A percentile compares a stretch with the other conserved stretches of the same genome.
Conservation (phyloP, 2,329 filamentous ascomycete genomes). For the Berkeleyomyces rouxiae region DNA sequence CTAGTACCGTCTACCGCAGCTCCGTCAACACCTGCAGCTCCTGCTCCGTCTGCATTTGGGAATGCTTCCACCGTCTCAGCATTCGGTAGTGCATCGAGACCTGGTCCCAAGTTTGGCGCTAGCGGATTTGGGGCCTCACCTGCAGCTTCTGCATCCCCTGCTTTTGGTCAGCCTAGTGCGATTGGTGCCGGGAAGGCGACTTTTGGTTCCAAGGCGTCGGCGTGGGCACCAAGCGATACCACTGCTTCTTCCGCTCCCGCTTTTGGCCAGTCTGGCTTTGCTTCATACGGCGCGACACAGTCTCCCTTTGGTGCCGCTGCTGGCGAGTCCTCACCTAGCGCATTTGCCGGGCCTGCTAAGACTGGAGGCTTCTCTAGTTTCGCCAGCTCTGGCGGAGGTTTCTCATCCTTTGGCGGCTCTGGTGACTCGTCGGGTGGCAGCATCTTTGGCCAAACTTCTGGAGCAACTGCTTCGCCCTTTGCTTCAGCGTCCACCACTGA, state of each 20-base stretch:
- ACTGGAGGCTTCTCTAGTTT: slow-evolving; percentile 38
- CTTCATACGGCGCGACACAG: slow-evolving; percentile 31
- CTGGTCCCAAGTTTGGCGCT: slow-evolving; percentile 21
- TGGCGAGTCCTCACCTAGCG: slow-evolving; percentile 14
- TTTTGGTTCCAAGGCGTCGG: not conserved
- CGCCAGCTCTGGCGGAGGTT: slow-evolving; percentile 34
- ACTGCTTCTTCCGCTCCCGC: slow-evolving; percentile 20
- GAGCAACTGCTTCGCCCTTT: slow-evolving; percentile 16
- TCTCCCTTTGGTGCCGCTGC: slow-evolving; percentile 15
- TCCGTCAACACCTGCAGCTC: slow-evolving; percentile 19
- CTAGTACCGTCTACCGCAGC: slow-evolving; percentile 20
- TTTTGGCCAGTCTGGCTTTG: slow-evolving; percentile 30
- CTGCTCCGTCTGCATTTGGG: slow-evolving; percentile 18
- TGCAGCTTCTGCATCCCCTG: slow-evolving; percentile 22
- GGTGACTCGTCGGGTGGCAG: slow-evolving; percentile 14
- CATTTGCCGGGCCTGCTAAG: slow-evolving; percentile 17
- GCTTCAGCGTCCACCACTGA: slow-evolving; percentile 14
- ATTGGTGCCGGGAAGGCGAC: slow-evolving; percentile 21
- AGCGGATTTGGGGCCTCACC: slow-evolving; percentile 23
- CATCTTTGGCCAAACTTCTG: slow-evolving; percentile 19
- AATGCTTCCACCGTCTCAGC: slow-evolving; percentile 11
- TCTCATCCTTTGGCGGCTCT: slow-evolving; percentile 30
- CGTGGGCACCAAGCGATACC: slow-evolving; percentile 7
- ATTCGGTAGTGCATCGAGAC: slow-evolving; percentile 15
- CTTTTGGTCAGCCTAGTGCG: slow-evolving; percentile 33